Percentiles rank a stretch among this genome's conserved stretches.
phyloP scores from a whole-genome alignment of 345 rosid genomes.

The Citropsis articulata region DNA sequence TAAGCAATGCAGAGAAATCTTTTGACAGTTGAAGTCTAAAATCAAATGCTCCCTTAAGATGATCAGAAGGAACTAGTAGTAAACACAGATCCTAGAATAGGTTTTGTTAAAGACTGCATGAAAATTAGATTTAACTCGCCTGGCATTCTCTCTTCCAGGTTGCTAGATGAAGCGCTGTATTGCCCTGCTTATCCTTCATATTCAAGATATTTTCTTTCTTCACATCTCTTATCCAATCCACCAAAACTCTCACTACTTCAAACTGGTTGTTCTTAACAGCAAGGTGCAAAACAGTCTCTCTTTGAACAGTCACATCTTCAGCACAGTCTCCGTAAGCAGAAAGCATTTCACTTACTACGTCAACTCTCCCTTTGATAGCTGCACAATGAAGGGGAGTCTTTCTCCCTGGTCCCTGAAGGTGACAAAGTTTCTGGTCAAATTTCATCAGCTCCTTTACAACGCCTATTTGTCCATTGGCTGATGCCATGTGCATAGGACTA shows the following conservation, averaged over 20 bases:
- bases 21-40: neutral
- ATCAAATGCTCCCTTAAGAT: neutral
- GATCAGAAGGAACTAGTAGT: neutral
- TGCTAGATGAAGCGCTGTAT: constrained; percentile 42
- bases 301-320: constrained; percentile 37
- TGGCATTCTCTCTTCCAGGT: constrained; percentile 43
- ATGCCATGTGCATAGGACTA: constrained; percentile 47
- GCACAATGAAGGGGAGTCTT: constrained; percentile 44
- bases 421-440: constrained; percentile 30
- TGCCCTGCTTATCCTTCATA: constrained; percentile 43
- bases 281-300: constrained; percentile 47
- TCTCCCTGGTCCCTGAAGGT: constrained; percentile 30
- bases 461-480: constrained; percentile 36
- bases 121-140: constrained; percentile 17
- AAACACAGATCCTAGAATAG: neutral
- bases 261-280: constrained; percentile 33
- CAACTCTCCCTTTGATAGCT: constrained; percentile 31
- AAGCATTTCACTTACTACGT: constrained; percentile 35
- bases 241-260: constrained; percentile 25
- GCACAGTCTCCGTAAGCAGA: constrained; percentile 30
- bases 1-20: too few species aligned
- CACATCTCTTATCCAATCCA: constrained; percentile 32
- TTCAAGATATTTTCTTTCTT: constrained; percentile 25
- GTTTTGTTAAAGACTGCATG: neutral
- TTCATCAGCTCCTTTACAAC: constrained; percentile 29